A percentile compares a stretch with the other conserved stretches of the same genome.
Evolutionary conservation across 176 grass and related monocot genomes (phyloP).

Genomic region (Oryza rufipogon): DNA sequence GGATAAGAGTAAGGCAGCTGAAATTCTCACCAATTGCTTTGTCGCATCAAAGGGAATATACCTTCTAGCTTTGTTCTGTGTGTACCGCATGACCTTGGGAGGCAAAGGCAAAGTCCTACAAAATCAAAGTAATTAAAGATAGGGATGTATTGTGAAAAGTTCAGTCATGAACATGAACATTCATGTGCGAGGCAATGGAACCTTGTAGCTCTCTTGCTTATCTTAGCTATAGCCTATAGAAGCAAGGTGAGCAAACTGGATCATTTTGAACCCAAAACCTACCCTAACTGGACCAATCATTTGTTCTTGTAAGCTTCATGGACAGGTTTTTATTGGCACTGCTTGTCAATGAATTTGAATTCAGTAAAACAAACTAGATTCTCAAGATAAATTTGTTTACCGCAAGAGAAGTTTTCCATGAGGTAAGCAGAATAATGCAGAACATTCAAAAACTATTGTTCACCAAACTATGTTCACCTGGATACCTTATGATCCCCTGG

Average conservation of each 20-base stretch:
- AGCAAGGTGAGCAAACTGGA: constrained; percentile 26
- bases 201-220: neutral
- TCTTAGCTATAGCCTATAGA: neutral
- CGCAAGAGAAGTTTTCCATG: constrained; percentile 4
- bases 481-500: neutral
- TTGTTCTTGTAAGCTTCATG: constrained; percentile 17
- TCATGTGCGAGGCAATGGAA: constrained; percentile 1
- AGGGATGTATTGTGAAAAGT: constrained; percentile 27
- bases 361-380: neutral
- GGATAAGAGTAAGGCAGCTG: neutral
- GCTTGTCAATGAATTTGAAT: neutral
- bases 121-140: constrained; percentile 29
- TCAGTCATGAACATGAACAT: constrained; percentile 15
- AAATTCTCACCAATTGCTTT: constrained; percentile 60
- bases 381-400: constrained; percentile 2
- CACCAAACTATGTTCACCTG: neutral
- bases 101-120: constrained; percentile 63
- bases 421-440: constrained; percentile 8
- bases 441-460: neutral
- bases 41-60: constrained; percentile 56
- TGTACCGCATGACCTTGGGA: constrained; percentile 45
- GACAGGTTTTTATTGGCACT: neutral
- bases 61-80: constrained; percentile 37
- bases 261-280: constrained; percentile 7
- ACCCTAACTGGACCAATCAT: neutral